Conservation (phyloP, 1,284 basidiomycete species). For the Sanghuangporus sanghuang region DNA sequence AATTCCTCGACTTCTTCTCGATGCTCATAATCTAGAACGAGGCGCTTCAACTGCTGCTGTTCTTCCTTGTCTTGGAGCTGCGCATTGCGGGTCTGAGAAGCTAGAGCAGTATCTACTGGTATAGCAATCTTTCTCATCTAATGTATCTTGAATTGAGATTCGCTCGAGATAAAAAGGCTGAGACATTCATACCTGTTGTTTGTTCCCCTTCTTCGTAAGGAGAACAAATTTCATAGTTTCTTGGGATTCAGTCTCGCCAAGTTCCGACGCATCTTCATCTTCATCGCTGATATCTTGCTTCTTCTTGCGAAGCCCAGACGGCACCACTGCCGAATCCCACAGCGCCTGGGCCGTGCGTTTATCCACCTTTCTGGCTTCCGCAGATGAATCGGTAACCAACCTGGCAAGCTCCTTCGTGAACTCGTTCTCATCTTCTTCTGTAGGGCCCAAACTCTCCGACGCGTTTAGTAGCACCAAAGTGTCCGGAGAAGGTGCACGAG, state of each 20-base stretch:
- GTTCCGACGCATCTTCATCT: constrained; percentile 36
- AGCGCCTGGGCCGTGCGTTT: constrained; percentile 77
- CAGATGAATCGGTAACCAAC: constrained; percentile 85
- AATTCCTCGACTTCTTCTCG: constrained; percentile 78
- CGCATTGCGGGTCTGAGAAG: constrained; percentile 83
- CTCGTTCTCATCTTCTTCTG: constrained; percentile 86
- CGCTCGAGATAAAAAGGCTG: not conserved
- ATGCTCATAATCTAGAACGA: constrained; percentile 86
- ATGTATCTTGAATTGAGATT: not conserved
- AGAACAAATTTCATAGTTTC: constrained; percentile 90
- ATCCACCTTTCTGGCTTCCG: constrained; percentile 78
- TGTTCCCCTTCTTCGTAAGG: constrained; percentile 91
- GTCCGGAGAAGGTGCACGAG: constrained; percentile 73
- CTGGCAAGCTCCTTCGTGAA: constrained; percentile 96
- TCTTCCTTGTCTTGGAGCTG: constrained; percentile 91
- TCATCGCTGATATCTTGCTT: constrained; percentile 50
- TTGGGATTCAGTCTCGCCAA: constrained; percentile 30
- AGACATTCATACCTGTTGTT: constrained; percentile 64
- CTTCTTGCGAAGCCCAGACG: constrained; percentile 58
- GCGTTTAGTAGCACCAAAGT: constrained; percentile 63
- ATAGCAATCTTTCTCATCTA: constrained; percentile 84
- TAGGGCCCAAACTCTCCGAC: constrained; percentile 68
- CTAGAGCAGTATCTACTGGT: constrained; percentile 81
- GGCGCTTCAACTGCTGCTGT: constrained; percentile 89
- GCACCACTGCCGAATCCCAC: constrained; percentile 82